phyloP scores from a whole-genome alignment of 73 alveolate genomes.

The Uronychia binucleata region DNA sequence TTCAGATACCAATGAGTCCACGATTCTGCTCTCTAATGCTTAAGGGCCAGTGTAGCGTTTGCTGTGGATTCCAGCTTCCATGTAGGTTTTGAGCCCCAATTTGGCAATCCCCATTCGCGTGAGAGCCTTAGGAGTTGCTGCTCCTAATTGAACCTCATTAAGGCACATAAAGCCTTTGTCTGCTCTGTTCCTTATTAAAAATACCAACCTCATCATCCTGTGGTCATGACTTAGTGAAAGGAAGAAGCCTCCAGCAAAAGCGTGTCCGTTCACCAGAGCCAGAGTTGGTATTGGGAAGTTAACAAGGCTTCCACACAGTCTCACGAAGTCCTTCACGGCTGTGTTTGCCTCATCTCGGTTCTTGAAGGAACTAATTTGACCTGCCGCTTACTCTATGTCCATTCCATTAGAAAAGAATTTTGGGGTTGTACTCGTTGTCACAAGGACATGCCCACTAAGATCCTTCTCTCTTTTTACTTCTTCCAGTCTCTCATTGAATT shows the following conservation, averaged over 20 bases:
- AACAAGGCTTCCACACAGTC: conserved; percentile 47
- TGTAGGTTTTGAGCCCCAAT: background rate
- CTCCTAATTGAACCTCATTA: conserved; percentile 55
- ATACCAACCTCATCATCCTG: conserved; percentile 47
- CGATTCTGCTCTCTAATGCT: background rate
- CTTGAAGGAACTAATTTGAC: background rate
- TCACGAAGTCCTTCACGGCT: conserved; percentile 25
- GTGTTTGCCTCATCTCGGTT: background rate
- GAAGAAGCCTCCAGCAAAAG: conserved; percentile 69
- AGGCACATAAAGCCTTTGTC: conserved; percentile 57
- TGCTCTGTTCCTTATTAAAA: background rate
- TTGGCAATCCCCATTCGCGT: background rate
- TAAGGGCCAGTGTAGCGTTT: background rate
- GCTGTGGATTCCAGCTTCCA: background rate
- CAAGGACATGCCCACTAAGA: background rate
- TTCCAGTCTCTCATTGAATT: background rate
- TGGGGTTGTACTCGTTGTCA: background rate
- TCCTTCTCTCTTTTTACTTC: background rate
- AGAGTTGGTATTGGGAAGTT: conserved; percentile 56
- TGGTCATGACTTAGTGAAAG: conserved; percentile 64
- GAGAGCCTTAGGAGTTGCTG: conserved; percentile 28
- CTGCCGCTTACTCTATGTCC: background rate
- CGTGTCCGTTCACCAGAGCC: conserved; percentile 69
- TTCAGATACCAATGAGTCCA: background rate
- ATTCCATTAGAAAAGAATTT: background rate